Evolutionary conservation across 495 filamentous ascomycete genomes (phyloP).

Genomic region (Beverwykella pulmonaria): DNA sequence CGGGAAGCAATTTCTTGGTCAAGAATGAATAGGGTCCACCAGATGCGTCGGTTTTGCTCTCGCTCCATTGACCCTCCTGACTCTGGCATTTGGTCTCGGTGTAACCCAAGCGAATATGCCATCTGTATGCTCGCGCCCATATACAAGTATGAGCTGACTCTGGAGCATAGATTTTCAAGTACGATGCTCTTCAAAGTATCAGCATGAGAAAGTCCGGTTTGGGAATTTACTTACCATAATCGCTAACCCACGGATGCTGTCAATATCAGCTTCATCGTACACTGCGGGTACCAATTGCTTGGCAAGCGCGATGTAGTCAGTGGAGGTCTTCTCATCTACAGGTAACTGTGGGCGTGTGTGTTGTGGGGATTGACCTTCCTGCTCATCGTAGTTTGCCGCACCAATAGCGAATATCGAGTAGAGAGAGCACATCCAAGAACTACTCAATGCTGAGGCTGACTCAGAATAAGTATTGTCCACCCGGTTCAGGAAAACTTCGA

Average conservation of each 20-base stretch:
- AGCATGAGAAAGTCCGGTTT: neutral
- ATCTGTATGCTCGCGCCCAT: constrained; percentile 43
- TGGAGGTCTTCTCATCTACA: constrained; percentile 29
- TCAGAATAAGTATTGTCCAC: constrained; percentile 26
- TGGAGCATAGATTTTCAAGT: constrained; percentile 38
- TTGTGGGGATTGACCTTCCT: neutral
- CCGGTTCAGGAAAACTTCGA: constrained; percentile 25
- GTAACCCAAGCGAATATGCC: constrained; percentile 44
- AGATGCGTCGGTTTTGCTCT: constrained; percentile 36
- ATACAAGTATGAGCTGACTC: constrained; percentile 42
- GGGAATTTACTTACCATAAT: constrained; percentile 31
- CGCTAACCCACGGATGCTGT: constrained; percentile 41
- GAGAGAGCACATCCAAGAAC: constrained; percentile 33
- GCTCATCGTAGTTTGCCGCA: constrained; percentile 12
- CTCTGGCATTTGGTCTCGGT: constrained; percentile 38
- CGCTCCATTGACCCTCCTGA: constrained; percentile 34
- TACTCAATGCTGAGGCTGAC: neutral
- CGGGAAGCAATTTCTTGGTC: constrained; percentile 35
- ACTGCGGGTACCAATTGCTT: constrained; percentile 40
- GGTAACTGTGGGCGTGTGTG: neutral
- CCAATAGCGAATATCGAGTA: constrained; percentile 35
- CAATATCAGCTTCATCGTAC: constrained; percentile 45
- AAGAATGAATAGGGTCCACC: constrained; percentile 32
- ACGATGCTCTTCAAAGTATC: constrained; percentile 34
- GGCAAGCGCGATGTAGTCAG: constrained; percentile 40